A percentile compares a stretch with the other conserved stretches of the same genome.
phyloP scores from a whole-genome alignment of 108 stramenopile genomes.

The Ochromonas danica region DNA sequence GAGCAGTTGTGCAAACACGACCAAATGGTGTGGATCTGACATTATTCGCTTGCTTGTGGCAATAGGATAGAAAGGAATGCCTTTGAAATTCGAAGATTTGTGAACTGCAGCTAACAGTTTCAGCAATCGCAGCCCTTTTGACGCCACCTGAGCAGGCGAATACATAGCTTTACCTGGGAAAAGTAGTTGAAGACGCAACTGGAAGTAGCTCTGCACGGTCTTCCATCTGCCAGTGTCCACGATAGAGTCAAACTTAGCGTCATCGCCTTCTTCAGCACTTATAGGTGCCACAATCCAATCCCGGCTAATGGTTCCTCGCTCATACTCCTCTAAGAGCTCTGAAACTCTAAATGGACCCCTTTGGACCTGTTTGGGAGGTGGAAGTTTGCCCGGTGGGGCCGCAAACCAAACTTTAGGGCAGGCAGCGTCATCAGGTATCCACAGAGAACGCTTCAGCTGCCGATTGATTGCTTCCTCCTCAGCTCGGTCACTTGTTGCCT shows the following conservation, averaged over 20 bases:
- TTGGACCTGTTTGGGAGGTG: conserved; percentile 61
- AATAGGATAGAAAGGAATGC: conserved; percentile 71
- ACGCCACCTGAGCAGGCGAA: conserved; percentile 32
- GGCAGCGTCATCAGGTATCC: conserved; percentile 23
- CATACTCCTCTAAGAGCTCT: conserved; percentile 59
- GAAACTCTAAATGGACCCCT: conserved; percentile 69
- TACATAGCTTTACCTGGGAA: conserved; percentile 27
- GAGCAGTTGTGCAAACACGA: conserved; percentile 62
- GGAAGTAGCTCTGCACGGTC: conserved; percentile 64
- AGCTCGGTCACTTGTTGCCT: not conserved
- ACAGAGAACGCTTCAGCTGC: conserved; percentile 38
- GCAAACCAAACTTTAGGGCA: conserved; percentile 72
- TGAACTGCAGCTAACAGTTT: conserved; percentile 65
- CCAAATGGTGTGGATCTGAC: conserved; percentile 42
- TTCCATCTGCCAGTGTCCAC: conserved; percentile 76
- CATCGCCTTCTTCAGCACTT: conserved; percentile 51
- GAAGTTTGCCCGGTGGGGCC: conserved; percentile 56
- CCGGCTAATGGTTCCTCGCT: conserved; percentile 55
- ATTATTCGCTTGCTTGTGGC: conserved; percentile 67
- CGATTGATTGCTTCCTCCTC: conserved; percentile 21
- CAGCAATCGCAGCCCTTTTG: conserved; percentile 37
- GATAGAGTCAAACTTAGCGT: conserved; percentile 49
- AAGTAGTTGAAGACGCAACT: conserved; percentile 67
- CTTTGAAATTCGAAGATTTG: conserved; percentile 61
- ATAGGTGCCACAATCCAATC: conserved; percentile 57